Evolutionary conservation across 192 early-diverging fungal genomes (phyloP), one percentile per base, ranked within the genome.

Genomic region (Backusella luteola): DNA sequence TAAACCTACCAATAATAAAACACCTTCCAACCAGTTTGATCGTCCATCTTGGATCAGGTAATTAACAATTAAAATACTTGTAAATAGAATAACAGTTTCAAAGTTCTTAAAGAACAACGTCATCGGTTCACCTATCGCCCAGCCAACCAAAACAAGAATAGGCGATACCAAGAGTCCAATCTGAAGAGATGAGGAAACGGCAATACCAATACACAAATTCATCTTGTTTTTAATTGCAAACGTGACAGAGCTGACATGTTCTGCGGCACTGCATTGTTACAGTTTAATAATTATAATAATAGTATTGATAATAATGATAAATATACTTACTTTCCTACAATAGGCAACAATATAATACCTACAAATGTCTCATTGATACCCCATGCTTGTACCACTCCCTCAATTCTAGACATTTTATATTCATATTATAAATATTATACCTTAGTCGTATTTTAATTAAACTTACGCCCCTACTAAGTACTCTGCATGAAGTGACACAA

Each of bases 11-110:
- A 99, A 81, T 29, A 97, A 81, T 83, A 97, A 90, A 26, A 89
- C 87, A 6, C 97, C 97, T 79, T 96, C 95, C 7, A 99, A 83
- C 95, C 95, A 99, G 82, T 98, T 96, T 6, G 92, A 93, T 66
- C 92, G 79, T 17, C 97, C 97, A 79, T 98, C 96, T 73, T 84
- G 76, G 77, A 93, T 90, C 17, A 94, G 77, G 76, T 93, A 93
- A 80, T 93, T 93, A 42, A 92, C 90, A 34, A 95, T 86, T 38
- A 95, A 81, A 26, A 93, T 92, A 4, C 89, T 90, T 53, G 94
- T 82, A 82, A 98, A 96, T 36, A 97, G 74, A 1, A 97, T 87
- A 34, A 91, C 89, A 0, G 94, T 95, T 74, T 96, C 93, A 79
- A 96, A 93, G 7, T 87, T 85, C 38, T 90, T 86, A 79, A 99